phyloP scores from a whole-genome alignment of 495 filamentous ascomycete genomes.

The Halenospora varia region DNA sequence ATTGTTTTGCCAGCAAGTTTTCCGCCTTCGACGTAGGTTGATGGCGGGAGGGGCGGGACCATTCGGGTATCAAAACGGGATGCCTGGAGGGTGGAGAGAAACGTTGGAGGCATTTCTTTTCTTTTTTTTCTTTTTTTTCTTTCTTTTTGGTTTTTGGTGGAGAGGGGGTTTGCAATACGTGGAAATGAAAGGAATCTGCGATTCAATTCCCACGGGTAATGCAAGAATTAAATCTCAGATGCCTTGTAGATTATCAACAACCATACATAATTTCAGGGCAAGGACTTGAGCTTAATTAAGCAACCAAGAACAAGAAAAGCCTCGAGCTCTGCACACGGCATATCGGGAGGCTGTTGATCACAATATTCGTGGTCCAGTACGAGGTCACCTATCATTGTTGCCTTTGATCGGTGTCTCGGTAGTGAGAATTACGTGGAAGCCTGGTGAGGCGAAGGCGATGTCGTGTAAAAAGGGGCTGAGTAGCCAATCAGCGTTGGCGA shows the following conservation, averaged over 20 bases:
- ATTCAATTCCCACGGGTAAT: not conserved
- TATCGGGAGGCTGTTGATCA: not conserved
- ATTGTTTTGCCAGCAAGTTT: not conserved
- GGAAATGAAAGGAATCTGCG: not conserved
- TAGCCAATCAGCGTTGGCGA: not conserved
- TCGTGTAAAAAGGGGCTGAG: not conserved
- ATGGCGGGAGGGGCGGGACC: not conserved
- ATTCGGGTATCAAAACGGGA: not conserved
- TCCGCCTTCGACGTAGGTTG: not conserved
- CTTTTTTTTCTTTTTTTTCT: too few relatives aligned
- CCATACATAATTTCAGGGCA: too few relatives aligned
- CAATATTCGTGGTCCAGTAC: not conserved
- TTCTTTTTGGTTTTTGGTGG: too few relatives aligned
- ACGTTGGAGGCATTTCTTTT: not conserved
- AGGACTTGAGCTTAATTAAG: too few relatives aligned
- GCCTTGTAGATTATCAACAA: too few relatives aligned
- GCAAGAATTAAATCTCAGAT: too few relatives aligned
- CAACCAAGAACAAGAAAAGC: too few relatives aligned
- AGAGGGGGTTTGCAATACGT: not conserved
- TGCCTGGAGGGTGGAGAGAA: not conserved
- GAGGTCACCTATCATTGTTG: not conserved
- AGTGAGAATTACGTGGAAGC: not conserved
- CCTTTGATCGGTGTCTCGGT: not conserved
- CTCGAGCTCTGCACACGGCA: not conserved
- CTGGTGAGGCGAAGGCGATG: not conserved